phyloP scores from a whole-genome alignment of 2,329 filamentous ascomycete genomes.

The Aspergillus ustus region DNA sequence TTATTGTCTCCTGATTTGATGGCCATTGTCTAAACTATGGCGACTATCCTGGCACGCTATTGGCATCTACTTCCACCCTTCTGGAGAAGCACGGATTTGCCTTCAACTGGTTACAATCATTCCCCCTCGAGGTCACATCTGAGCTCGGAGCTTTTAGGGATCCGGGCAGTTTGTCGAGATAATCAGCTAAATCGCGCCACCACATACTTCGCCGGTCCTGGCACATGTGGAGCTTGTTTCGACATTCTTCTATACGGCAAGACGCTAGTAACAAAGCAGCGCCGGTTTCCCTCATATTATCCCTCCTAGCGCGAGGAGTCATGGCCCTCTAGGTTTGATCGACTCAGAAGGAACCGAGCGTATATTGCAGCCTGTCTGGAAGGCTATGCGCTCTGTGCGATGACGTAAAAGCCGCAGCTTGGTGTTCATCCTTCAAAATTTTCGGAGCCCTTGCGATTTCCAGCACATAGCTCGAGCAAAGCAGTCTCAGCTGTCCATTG shows the following conservation, averaged over 20 bases:
- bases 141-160: conserved; percentile 9
- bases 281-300: background rate
- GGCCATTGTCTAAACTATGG: background rate
- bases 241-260: background rate
- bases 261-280: background rate
- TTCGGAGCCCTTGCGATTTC: background rate
- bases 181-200: conserved; percentile 8
- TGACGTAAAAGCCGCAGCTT: background rate
- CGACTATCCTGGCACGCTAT: background rate
- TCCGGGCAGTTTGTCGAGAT: background rate
- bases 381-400: background rate
- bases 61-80: background rate
- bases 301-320: background rate
- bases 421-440: background rate
- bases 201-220: background rate
- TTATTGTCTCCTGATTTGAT: background rate
- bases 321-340: background rate
- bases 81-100: background rate
- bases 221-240: conserved; percentile 16
- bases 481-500: background rate
- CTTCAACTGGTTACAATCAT: background rate
- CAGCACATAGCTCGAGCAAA: background rate
- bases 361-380: background rate
- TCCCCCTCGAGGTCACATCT: background rate
- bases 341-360: background rate